Conservation (phyloP, 805 yeast species). For the Kodamaea kaohsiungensis region DNA sequence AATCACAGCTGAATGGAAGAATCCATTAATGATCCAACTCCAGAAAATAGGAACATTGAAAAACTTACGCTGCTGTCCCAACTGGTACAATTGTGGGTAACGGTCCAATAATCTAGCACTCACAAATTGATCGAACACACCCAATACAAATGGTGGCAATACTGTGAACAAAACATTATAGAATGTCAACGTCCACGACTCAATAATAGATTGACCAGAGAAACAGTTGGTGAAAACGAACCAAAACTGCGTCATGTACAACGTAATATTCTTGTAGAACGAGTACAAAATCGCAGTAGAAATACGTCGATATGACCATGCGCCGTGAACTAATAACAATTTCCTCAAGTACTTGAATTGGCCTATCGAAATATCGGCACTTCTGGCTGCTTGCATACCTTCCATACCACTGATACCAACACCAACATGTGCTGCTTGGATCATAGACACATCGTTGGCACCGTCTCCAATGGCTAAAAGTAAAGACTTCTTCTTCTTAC, state of each 20-base stretch:
- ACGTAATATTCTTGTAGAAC: slow-evolving; percentile 91
- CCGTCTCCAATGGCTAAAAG: slow-evolving; percentile 97
- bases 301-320: slow-evolving; percentile 96
- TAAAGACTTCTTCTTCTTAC: slow-evolving; percentile 67
- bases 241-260: slow-evolving; percentile 99
- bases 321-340: slow-evolving; percentile 87
- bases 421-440: slow-evolving; percentile 99
- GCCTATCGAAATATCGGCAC: slow-evolving; percentile 96
- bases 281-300: slow-evolving; percentile 92
- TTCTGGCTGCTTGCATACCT: slow-evolving; percentile 98
- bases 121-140: slow-evolving; percentile 95
- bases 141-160: slow-evolving; percentile 92
- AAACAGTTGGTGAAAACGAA: slow-evolving; percentile 88
- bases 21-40: slow-evolving; percentile 97
- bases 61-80: slow-evolving; percentile 87
- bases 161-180: slow-evolving; percentile 95
- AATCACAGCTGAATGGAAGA: slow-evolving; percentile 86
- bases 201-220: slow-evolving; percentile 94
- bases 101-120: slow-evolving; percentile 85
- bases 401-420: slow-evolving; percentile 99
- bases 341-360: slow-evolving; percentile 87
- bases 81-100: slow-evolving; percentile 88
- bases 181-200: slow-evolving; percentile 96
- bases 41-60: slow-evolving; percentile 91
- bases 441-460: slow-evolving; percentile 98